Evolutionary conservation across 2,329 filamentous ascomycete species (phyloP), one percentile per base, ranked within the genome.

Genomic region (Talaromyces sp.): DNA sequence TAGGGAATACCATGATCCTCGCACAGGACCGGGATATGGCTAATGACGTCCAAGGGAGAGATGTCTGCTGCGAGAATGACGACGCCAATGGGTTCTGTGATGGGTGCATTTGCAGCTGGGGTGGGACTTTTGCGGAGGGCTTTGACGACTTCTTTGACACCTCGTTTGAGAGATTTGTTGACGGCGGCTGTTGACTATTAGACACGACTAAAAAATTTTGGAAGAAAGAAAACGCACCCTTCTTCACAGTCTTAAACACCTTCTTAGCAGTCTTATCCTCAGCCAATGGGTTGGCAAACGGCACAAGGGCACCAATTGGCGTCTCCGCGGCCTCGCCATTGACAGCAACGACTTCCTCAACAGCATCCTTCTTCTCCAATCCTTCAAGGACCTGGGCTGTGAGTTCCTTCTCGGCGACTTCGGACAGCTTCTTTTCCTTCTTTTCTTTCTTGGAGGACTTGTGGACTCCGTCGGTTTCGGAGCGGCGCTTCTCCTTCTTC

Each of bases 71-170:
- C 95, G 71, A 99, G 92, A 77, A 99, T 84, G 73, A 97, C 92
- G 70, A 99, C 85, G 68, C 83, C 85, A 70, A 88, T 85, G 52
- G 91, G 88, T 74, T 88, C 83, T 62, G 85, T 78, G 67, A 86
- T 78, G 61, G 85, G 83, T 75, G 86, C 82, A 69, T 87, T 85
- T 67, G 87, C 85, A n/a, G 87, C 86, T 65, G 88, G 86, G 71
- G 87, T 79, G 65, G 91, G 85, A 14, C 92, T 94, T 83, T 98
- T 98, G 83, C 95, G 93, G 72, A 99, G 91, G 39, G 93, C 90
- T 84, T 99, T 99, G 82, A 98, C 93, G 76, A 97, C 94, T 83
- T 99, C 95, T 82, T 99, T 99, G 70, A 99, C 95, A 76, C 95
- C 95, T 76, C 95, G 93, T 84, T 97, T 96, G 76, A 99, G 90